Conservation (phyloP, 1,284 basidiomycete species). For the Ganoderma multipileum region DNA sequence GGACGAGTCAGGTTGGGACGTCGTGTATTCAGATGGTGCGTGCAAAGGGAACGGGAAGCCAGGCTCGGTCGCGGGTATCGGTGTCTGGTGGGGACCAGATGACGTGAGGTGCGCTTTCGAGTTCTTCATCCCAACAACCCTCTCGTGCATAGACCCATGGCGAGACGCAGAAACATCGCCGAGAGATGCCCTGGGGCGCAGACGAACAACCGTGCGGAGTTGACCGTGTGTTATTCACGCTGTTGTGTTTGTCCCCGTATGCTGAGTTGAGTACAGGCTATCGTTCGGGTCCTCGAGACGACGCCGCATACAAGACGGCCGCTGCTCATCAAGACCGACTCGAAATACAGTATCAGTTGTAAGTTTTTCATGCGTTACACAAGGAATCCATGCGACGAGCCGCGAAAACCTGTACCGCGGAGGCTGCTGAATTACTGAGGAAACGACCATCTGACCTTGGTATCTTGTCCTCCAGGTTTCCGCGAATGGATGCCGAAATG, state of each 20-base stretch:
- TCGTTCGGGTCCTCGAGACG: constrained; percentile 75
- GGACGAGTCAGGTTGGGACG: constrained; percentile 42
- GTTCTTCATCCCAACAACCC: not conserved
- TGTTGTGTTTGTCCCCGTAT: not conserved
- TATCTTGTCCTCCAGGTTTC: constrained; percentile 56
- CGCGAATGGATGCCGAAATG: constrained; percentile 70
- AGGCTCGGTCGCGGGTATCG: constrained; percentile 70
- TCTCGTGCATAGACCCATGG: not conserved
- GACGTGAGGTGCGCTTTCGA: constrained; percentile 58
- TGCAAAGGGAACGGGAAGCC: constrained; percentile 76
- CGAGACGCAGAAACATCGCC: constrained; percentile 65
- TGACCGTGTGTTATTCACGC: constrained; percentile 63
- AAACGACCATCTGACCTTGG: not conserved
- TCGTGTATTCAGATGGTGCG: constrained; percentile 85
- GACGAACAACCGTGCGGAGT: constrained; percentile 89
- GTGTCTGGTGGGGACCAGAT: constrained; percentile 77
- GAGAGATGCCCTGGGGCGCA: constrained; percentile 84
- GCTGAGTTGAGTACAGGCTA: constrained; percentile 57
- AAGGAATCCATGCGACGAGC: not conserved
- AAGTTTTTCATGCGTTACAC: constrained; percentile 15
- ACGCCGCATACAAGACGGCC: constrained; percentile 59
- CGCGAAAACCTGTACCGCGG: not conserved
- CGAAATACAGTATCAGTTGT: constrained; percentile 79
- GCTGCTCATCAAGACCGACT: constrained; percentile 79
- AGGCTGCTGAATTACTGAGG: not conserved